Evolutionary conservation across 768 basidiomycete genomes (phyloP).

Genomic region (Mycena capillaripes): DNA sequence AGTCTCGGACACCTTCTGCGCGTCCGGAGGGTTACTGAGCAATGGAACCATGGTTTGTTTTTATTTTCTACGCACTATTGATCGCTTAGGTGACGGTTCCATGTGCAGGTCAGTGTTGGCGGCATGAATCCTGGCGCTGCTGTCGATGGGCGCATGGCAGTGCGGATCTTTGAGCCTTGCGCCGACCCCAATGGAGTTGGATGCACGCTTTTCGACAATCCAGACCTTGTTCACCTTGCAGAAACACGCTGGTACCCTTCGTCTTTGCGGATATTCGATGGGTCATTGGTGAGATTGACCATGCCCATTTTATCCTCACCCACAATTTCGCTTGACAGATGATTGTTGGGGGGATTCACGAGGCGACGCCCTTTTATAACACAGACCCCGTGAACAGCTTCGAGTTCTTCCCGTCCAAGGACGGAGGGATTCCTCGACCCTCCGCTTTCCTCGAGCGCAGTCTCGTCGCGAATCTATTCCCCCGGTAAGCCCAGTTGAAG

Average conservation of each 20-base stretch:
- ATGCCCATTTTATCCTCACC: conserved; percentile 30
- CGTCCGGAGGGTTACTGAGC: conserved; percentile 46
- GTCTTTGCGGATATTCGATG: conserved; percentile 45
- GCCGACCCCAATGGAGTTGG: conserved; percentile 38
- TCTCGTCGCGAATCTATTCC: conserved; percentile 70
- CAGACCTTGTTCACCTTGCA: conserved; percentile 39
- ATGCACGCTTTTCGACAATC: conserved; percentile 47
- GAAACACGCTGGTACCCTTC: conserved; percentile 47
- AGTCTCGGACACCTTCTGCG: conserved; percentile 49
- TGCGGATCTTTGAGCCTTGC: conserved; percentile 49
- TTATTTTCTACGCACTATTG: neutral
- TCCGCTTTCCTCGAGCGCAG: conserved; percentile 55
- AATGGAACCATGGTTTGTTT: conserved; percentile 49
- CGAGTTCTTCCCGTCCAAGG: conserved; percentile 51
- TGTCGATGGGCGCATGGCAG: conserved; percentile 32
- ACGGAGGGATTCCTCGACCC: conserved; percentile 45
- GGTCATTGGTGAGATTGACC: conserved; percentile 33
- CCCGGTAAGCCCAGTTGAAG: conserved; percentile 43
- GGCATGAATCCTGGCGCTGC: conserved; percentile 5
- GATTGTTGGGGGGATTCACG: conserved; percentile 47
- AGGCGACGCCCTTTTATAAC: conserved; percentile 45
- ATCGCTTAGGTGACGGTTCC: neutral
- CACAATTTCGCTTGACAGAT: conserved; percentile 35
- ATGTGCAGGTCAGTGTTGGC: conserved; percentile 33
- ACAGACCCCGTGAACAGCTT: conserved; percentile 45